Conservation (phyloP, 1,284 basidiomycete genomes). For the Rhizopogon hawkerae region DNA sequence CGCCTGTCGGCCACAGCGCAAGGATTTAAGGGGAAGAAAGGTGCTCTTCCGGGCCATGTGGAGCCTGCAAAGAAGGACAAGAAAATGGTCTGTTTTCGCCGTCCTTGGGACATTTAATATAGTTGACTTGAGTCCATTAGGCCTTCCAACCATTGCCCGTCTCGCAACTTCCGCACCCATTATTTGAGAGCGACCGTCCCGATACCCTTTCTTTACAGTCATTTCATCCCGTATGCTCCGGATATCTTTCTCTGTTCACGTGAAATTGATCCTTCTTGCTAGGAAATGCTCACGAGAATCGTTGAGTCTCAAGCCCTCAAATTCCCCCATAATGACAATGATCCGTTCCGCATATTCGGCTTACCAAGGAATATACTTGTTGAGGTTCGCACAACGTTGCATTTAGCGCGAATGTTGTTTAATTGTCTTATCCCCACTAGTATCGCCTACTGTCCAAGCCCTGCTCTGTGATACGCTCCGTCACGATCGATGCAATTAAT, state of each 20-base stretch:
- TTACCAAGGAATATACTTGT: slow-evolving; percentile 55
- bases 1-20: background rate
- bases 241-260: background rate
- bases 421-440: slow-evolving; percentile 29
- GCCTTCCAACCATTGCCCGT: slow-evolving; percentile 26
- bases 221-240: slow-evolving; percentile 17
- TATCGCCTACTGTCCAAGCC: slow-evolving; percentile 59
- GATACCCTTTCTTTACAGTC: slow-evolving; percentile 49
- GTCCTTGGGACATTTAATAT: background rate
- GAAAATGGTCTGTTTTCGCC: background rate
- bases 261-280: background rate
- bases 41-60: background rate
- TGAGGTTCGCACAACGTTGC: slow-evolving; percentile 38
- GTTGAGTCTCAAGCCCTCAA: slow-evolving; percentile 25
- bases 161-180: slow-evolving; percentile 42
- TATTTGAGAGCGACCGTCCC: slow-evolving; percentile 49
- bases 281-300: slow-evolving; percentile 26
- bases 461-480: slow-evolving; percentile 56
- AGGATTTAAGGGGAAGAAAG: slow-evolving; percentile 6
- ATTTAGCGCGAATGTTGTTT: background rate
- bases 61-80: slow-evolving; percentile 4
- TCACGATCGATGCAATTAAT: slow-evolving; percentile 48
- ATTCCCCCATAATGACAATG: slow-evolving; percentile 33
- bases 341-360: slow-evolving; percentile 52
- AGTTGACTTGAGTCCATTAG: slow-evolving; percentile 9